phyloP scores from a whole-genome alignment of 208 protist species.

The Wallacemonas sp. region DNA sequence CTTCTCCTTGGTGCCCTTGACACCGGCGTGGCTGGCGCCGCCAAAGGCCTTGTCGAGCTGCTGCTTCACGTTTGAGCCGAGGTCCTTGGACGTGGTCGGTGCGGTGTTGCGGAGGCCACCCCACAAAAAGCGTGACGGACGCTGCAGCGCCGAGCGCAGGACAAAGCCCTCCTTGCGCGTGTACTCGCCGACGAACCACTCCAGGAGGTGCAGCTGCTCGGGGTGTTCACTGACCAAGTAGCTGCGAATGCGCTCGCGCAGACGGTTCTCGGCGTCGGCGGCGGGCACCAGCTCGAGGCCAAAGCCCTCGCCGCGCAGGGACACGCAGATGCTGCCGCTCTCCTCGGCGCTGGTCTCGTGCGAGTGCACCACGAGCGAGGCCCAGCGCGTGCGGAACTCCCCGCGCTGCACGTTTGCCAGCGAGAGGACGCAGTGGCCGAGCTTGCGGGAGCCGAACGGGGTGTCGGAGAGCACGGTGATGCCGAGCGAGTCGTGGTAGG shows the following conservation, averaged over 20 bases:
- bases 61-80: neutral
- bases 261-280: conserved; percentile 66
- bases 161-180: conserved; percentile 45
- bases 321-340: conserved; percentile 68
- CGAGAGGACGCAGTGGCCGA: conserved; percentile 80
- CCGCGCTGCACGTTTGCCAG: conserved; percentile 73
- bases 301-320: conserved; percentile 67
- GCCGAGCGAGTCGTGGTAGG: conserved; percentile 51
- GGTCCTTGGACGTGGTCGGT: neutral
- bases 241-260: conserved; percentile 63
- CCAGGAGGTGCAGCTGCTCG: conserved; percentile 70
- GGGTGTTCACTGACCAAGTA: conserved; percentile 41
- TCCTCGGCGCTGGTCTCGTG: conserved; percentile 40
- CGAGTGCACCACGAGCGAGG: conserved; percentile 57
- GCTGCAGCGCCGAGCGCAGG: conserved; percentile 15
- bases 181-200: conserved; percentile 81
- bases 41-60: conserved; percentile 34
- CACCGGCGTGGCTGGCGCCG: conserved; percentile 10
- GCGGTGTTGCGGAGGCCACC: neutral
- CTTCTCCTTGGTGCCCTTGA: conserved; percentile 16
- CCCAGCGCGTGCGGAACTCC: conserved; percentile 58
- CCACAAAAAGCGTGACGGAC: conserved; percentile 12
- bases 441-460: conserved; percentile 66
- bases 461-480: conserved; percentile 85
- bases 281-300: conserved; percentile 73